Base-by-base conservation (phyloP, 164 flowering plant species). In the Aristolochia fimbriata region DNA sequence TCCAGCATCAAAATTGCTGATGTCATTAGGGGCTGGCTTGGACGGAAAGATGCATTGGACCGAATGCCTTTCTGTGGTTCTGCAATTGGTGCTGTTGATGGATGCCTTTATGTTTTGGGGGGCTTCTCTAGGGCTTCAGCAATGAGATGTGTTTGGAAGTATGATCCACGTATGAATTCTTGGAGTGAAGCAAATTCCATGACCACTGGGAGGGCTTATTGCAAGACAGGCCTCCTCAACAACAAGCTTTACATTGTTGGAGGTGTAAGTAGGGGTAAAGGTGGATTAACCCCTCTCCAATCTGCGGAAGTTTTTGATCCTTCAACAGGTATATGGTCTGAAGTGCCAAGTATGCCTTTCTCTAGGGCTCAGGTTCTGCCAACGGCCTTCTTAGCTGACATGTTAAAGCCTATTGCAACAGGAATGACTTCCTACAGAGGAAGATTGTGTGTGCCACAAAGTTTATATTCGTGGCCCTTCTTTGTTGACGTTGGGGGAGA, bases 401-500 rank as follows among this genome's bases (percentile, higher is more conserved):
- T 85, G 75, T 78, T 91, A n/a, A 88, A 86, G 77, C 97, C 96
- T 6, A 91, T 91, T 54, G 97, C 96, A 6, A 91, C 97, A 1
- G 96, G 97, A 55, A 79, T 88, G 86, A 82, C 94, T 23, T 78
- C 88, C 4, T 91, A 88, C 65, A 68, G 72, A 64, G 96, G 94
- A 57, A 86, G 73, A 70, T 62, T 91, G 65, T 88, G 67, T 74
- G 96, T 86, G 55, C 88, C 96, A 6, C 97, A 88, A 58, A 88
- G 96, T 68, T 71, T 88, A 25, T 86, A 88, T 57, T 81, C 81
- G 6, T 88, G 92, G 96, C 96, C 93, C 10, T 88, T 88, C 70
- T 84, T 91, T 66, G 90, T 91, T 60, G 96, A 88, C 71, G 92
- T 81, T 64, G 97, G 96, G 15, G 96, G 96, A 14, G 96, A 88